phyloP scores from a whole-genome alignment of 2,329 filamentous ascomycete species.

The Colletotrichum horii region DNA sequence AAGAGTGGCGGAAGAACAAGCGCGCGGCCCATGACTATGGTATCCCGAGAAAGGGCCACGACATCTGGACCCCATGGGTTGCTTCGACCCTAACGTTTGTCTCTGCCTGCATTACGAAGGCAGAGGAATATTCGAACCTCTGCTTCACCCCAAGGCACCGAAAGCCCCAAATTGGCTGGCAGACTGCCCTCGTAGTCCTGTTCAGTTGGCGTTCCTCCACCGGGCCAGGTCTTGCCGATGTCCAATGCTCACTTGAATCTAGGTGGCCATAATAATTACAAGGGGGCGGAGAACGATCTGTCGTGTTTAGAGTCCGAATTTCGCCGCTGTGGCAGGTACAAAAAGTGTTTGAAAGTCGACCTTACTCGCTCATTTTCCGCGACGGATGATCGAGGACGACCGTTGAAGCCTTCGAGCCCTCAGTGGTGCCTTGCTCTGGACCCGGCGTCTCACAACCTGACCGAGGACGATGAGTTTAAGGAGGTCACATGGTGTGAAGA shows the following conservation, averaged over 20 bases:
- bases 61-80: background rate
- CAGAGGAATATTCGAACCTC: background rate
- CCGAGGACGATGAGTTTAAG: background rate
- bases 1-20: background rate
- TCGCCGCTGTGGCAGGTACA: background rate
- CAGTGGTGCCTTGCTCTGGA: background rate
- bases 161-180: background rate
- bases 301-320: background rate
- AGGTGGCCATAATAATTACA: background rate
- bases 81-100: background rate
- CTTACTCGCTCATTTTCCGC: rapidly evolving
- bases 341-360: background rate
- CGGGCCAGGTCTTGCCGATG: background rate
- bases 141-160: background rate
- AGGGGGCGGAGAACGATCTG: background rate
- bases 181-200: background rate
- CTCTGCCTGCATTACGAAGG: background rate
- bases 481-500: background rate
- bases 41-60: background rate
- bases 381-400: background rate
- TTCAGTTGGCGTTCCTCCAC: background rate
- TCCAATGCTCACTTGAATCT: rapidly evolving
- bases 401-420: background rate
- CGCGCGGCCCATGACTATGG: background rate
- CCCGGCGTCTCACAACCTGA: background rate